Base-by-base conservation (phyloP, 371 early-diverging fungal species). In the Batkoa obscura region DNA sequence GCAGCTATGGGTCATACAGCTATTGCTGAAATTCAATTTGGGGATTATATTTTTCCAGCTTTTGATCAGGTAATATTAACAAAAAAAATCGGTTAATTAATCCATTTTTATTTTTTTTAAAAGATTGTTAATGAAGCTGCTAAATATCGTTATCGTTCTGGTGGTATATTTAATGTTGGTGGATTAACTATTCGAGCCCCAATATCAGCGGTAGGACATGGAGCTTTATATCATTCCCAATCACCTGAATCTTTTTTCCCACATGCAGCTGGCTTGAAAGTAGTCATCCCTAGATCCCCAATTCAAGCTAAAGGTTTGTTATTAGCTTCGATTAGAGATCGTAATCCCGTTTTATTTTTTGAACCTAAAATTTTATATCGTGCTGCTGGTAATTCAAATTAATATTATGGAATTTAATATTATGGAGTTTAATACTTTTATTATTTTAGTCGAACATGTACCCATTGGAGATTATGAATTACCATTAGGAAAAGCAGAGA, bases 21-120 rank as follows among this genome's bases (percentile, higher is more conserved):
- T 34, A 91, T 97, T 60, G 96, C 96, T 31, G 98, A 97, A 67
- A 95, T 97, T 49, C 96, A 97, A 71, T 97, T 97, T 73, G 98
- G 94, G 10, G 95, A 96, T 66, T 95, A 94, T 60, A 90, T 96
- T 8, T 94, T 88, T 67, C 97, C 97, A 2, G 95, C 95, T 2
- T 96, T 94, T 65, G 97, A 96, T 70, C 96, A 95, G 72, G 82
- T 80, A 72, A n/a, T 52, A 15, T 38, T 30, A 4, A 50, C 3
- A 43, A 36, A 10, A 58, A 43, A 5, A 15, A 47, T 51, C 37
- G 39, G 33, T 13, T 55, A 41, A 32, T 23, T 9, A 37, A 5
- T 17, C 41, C 6, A 33, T 6, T 13, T 37, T 13, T 17, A 12
- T 47, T 51, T 23, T 33, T 48, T 2, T 15, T 31, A 10, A 32